phyloP scores from a whole-genome alignment of 2,329 filamentous ascomycete genomes.

The Penicillium sp. region DNA sequence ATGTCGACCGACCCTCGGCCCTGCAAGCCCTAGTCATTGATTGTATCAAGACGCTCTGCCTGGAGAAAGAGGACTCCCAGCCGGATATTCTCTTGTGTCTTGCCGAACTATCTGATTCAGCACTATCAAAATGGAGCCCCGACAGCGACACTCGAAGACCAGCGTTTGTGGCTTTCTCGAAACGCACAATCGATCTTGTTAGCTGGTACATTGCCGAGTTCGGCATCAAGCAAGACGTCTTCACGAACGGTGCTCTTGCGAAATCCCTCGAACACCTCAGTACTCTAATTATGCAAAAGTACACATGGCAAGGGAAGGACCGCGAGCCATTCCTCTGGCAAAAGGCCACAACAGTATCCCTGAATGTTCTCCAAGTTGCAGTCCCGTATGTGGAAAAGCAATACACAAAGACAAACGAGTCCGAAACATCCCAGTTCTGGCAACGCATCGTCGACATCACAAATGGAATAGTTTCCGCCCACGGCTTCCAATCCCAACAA shows the following conservation, averaged over 20 bases:
- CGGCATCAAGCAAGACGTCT: slow-evolving; percentile 63
- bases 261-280: slow-evolving; percentile 66
- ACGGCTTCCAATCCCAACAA: slow-evolving; percentile 51
- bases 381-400: slow-evolving; percentile 60
- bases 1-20: slow-evolving; percentile 41
- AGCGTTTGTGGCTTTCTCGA: slow-evolving; percentile 87
- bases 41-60: slow-evolving; percentile 38
- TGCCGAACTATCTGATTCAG: slow-evolving; percentile 68
- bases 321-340: slow-evolving; percentile 75
- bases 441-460: slow-evolving; percentile 62
- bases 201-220: slow-evolving; percentile 43
- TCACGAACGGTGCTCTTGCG: slow-evolving; percentile 65
- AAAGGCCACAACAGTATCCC: slow-evolving; percentile 68
- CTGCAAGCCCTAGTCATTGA: slow-evolving; percentile 38
- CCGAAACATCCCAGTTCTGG: slow-evolving; percentile 65
- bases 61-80: slow-evolving; percentile 40
- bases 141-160: slow-evolving; percentile 54
- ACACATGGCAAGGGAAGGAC: slow-evolving; percentile 70
- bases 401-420: slow-evolving; percentile 29
- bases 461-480: slow-evolving; percentile 68
- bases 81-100: slow-evolving; percentile 47
- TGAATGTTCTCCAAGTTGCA: slow-evolving; percentile 67
- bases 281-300: slow-evolving; percentile 74
- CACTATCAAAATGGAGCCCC: slow-evolving; percentile 39
- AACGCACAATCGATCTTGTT: slow-evolving; percentile 72